Evolutionary conservation across 306 rosid species (phyloP), one percentile per base, ranked within the genome.

Genomic region (Morella rubra): DNA sequence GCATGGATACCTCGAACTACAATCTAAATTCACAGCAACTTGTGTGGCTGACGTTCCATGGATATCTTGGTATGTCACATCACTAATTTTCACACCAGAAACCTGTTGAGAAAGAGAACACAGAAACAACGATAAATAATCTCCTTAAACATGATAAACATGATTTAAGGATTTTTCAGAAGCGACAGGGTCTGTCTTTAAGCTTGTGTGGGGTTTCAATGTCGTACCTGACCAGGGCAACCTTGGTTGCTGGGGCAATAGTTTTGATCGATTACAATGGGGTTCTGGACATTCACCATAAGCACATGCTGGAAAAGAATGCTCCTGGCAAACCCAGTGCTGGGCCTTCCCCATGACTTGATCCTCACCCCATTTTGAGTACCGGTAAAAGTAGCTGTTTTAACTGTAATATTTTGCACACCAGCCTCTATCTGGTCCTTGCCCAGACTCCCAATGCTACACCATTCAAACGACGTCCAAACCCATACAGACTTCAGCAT

Each of bases 401-500:
- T 87, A 3, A 87, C 87, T 2, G 91, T 89, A 61, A 89, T 88
- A 1, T 89, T 82, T 69, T 87, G 82, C 22, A 87, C 93, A 37
- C 93, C 89, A 6, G 50, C 56, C 55, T 85, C 93, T 10, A 82
- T 4, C 18, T 41, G 0, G 5, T 71, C 82, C 75, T 81, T 82
- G 0, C 82, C 93, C 18, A 89, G 79, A 71, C 90, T 89, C 46
- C 93, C 91, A 56, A 89, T 75, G 76, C 91, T 89, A 76, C 69
- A 71, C 32, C 71, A 42, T 52, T 19, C 46, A 73, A 49, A 11
- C 11, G 0, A 12, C 37, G 37, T 40, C 13, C 24, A 70, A 14
- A 37, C 0, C 2, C 45, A 32, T 11, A 37, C 15, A 7, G 45
- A 16, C 8, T 13, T 37, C 18, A 32, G 3, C 15, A 55, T 65